Conservation (phyloP, 2,329 filamentous ascomycete species). For the Fusarium proliferatum region DNA sequence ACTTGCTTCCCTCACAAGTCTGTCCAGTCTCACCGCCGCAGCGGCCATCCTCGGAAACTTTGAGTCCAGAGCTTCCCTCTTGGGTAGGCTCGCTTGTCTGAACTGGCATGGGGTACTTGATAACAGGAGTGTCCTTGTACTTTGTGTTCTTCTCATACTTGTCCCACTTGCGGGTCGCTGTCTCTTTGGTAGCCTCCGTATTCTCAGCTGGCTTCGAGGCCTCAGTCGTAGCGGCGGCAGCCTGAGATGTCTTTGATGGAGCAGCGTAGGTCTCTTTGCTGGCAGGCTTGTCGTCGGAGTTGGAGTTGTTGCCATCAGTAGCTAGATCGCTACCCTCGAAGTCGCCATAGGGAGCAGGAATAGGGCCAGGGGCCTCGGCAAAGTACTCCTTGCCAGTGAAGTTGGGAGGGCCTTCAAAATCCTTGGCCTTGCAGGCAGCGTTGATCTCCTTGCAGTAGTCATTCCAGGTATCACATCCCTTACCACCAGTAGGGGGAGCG, state of each 20-base stretch:
- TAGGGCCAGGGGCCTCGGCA: slow-evolving; percentile 47
- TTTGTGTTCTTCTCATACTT: slow-evolving; percentile 4
- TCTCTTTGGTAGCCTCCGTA: slow-evolving; percentile 1
- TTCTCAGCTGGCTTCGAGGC: slow-evolving; percentile 12
- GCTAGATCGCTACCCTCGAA: slow-evolving; percentile 37
- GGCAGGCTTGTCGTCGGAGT: slow-evolving; percentile 18
- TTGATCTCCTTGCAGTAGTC: slow-evolving; percentile 66
- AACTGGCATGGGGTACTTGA: slow-evolving; percentile 9
- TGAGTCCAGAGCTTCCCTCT: slow-evolving; percentile 28
- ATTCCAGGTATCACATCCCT: slow-evolving; percentile 71
- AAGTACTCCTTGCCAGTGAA: slow-evolving; percentile 51
- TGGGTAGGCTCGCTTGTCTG: slow-evolving; percentile 27
- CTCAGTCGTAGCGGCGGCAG: slow-evolving; percentile 10
- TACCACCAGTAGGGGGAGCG: slow-evolving; percentile 68
- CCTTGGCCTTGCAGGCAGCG: slow-evolving; percentile 54
- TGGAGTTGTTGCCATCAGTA: slow-evolving; percentile 17
- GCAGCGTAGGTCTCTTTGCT: slow-evolving; percentile 1
- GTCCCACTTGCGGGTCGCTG: slow-evolving; percentile 22
- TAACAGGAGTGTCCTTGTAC: slow-evolving; percentile 26
- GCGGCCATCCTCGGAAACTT: slow-evolving; percentile 53
- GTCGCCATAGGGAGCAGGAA: slow-evolving; percentile 48
- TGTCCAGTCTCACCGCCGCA: slow-evolving; percentile 54
- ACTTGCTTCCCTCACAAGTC: slow-evolving; percentile 56
- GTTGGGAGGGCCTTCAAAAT: slow-evolving; percentile 61
- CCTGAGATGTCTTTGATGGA: slow-evolving; percentile 16